Conservation (phyloP, 768 basidiomycete genomes). For the Heimioporus sp. region DNA sequence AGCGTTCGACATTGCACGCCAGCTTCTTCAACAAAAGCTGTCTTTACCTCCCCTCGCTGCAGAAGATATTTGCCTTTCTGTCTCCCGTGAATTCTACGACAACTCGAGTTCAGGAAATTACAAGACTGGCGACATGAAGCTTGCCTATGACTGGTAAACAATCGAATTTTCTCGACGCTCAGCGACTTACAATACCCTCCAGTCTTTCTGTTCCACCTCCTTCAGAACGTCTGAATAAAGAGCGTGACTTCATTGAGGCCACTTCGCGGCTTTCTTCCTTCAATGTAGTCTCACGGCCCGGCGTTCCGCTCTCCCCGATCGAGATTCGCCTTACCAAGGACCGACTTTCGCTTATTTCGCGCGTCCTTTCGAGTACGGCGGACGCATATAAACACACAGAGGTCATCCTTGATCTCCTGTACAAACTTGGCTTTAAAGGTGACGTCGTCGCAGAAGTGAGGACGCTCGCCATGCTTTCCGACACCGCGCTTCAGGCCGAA, state of each 20-base stretch:
- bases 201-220: slow-evolving; percentile 75
- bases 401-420: slow-evolving; percentile 85
- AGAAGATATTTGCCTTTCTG: slow-evolving; percentile 78
- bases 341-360: slow-evolving; percentile 81
- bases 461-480: slow-evolving; percentile 86
- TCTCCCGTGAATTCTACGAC: slow-evolving; percentile 91
- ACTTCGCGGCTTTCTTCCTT: slow-evolving; percentile 95
- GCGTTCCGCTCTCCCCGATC: slow-evolving; percentile 81
- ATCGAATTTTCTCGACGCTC: background rate
- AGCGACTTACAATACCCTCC: slow-evolving; percentile 10
- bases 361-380: slow-evolving; percentile 77
- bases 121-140: slow-evolving; percentile 92
- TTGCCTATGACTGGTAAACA: slow-evolving; percentile 90
- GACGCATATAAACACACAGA: slow-evolving; percentile 92
- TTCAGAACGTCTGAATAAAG: slow-evolving; percentile 59
- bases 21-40: slow-evolving; percentile 53
- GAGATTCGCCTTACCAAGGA: slow-evolving; percentile 93
- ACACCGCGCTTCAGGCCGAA: slow-evolving; percentile 78
- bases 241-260: slow-evolving; percentile 95
- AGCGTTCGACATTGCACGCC: slow-evolving; percentile 71
- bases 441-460: slow-evolving; percentile 79
- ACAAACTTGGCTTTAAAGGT: slow-evolving; percentile 79
- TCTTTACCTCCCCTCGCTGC: slow-evolving; percentile 48
- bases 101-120: slow-evolving; percentile 92
- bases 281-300: slow-evolving; percentile 72